Conservation (phyloP, 2,329 filamentous ascomycete species). For the Paraconiothyrium brasiliense region DNA sequence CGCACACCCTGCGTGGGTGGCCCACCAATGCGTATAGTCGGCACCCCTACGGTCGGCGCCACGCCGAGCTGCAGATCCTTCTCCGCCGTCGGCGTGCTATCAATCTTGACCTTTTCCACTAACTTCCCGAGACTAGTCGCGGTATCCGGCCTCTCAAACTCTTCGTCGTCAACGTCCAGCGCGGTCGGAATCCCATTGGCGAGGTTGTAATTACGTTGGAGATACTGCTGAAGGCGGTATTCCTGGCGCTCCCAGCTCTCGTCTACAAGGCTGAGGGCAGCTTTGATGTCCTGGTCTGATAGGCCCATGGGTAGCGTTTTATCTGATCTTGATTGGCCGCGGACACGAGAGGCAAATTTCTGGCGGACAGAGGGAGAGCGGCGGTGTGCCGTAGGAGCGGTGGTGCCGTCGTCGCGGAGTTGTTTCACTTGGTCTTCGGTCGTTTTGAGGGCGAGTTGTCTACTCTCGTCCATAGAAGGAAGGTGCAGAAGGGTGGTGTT, state of each 20-base stretch:
- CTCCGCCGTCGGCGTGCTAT: conserved; percentile 56
- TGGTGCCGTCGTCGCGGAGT: conserved; percentile 54
- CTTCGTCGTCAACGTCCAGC: conserved; percentile 57
- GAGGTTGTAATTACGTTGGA: conserved; percentile 58
- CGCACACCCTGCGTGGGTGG: conserved; percentile 9
- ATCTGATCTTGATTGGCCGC: conserved; percentile 37
- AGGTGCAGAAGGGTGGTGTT: conserved; percentile 71
- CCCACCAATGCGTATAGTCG: conserved; percentile 20
- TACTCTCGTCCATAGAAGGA: conserved; percentile 70
- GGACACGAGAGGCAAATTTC: conserved; percentile 45
- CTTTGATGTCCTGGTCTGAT: conserved; percentile 61
- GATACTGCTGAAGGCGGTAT: conserved; percentile 57
- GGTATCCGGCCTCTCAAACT: conserved; percentile 55
- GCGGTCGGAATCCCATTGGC: conserved; percentile 54
- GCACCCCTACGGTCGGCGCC: conserved; percentile 3
- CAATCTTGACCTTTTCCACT: conserved; percentile 56
- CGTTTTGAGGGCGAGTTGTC: conserved; percentile 68
- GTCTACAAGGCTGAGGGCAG: conserved; percentile 57
- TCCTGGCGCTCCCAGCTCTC: conserved; percentile 62
- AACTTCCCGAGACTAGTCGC: conserved; percentile 53
- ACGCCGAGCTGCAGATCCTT: conserved; percentile 46
- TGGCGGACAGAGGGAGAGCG: conserved; percentile 47
- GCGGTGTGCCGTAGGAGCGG: conserved; percentile 38
- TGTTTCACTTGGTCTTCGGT: conserved; percentile 65
- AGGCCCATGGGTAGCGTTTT: conserved; percentile 36